A percentile compares a stretch with the other conserved stretches of the same genome.
phyloP scores from a whole-genome alignment of 305 asterid species.

The Ilex paraguariensis region DNA sequence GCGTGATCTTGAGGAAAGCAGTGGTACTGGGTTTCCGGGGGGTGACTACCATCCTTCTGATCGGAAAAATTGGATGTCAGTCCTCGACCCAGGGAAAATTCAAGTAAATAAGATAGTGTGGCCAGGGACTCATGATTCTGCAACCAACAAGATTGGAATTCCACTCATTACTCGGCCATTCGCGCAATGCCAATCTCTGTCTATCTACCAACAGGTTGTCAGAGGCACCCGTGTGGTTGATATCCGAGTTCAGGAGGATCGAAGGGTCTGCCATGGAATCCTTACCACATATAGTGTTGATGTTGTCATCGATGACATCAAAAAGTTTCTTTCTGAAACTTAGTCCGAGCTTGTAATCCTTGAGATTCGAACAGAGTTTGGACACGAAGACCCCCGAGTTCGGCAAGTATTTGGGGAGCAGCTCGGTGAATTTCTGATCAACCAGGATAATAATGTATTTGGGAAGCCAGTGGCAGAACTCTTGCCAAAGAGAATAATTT shows the following conservation, averaged over 20 bases:
- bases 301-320: slow-evolving; percentile 4
- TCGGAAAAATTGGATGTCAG: slow-evolving; percentile 6
- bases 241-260: slow-evolving; percentile 2
- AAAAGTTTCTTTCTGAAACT: slow-evolving; percentile 4
- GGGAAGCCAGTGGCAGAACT: not conserved
- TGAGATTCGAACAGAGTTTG: slow-evolving; percentile 6
- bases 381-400: slow-evolving; percentile 7
- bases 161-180: slow-evolving; percentile 1
- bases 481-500: not conserved
- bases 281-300: not conserved
- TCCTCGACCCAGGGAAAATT: slow-evolving; percentile 1
- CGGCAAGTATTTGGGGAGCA: slow-evolving; percentile 6
- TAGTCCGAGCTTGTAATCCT: slow-evolving; percentile 3
- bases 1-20: not conserved
- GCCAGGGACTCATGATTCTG: slow-evolving; percentile 9
- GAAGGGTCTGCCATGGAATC: slow-evolving; percentile 3
- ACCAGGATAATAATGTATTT: slow-evolving; percentile 2
- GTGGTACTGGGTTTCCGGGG: not conserved
- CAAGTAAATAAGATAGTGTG: not conserved
- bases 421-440: slow-evolving; percentile 1
- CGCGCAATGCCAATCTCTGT: slow-evolving; percentile 7
- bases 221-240: not conserved
- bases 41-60: not conserved
- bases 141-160: slow-evolving; percentile 6
- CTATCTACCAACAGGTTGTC: not conserved